Base-by-base conservation (phyloP, 2,329 filamentous ascomycete species). In the Pestalotiopsis sp. region DNA sequence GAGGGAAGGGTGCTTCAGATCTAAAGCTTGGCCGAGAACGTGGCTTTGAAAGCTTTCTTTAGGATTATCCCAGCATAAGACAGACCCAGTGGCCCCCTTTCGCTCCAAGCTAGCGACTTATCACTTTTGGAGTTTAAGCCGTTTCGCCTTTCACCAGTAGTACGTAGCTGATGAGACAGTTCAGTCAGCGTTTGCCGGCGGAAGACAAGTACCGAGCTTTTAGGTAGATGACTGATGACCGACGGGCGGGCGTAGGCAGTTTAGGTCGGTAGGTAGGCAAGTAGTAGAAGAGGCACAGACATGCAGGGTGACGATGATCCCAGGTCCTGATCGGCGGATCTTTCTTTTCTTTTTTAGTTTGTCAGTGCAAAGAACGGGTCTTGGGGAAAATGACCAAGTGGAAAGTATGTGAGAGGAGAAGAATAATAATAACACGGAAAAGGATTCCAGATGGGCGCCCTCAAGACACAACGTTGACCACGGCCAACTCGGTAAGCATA, bases 151-250 rank as follows among this genome's bases (percentile, higher is more conserved):
- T 35, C 30, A 35, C 30, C 48, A 22, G 22, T 24, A 65, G 62
- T 52, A 52, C 44, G 44, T 48, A 65, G 62, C 30, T 35, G 30
- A 65, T 65, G 40, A 65, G 62, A 65, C 62, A 64, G 39, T 7
- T 14, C 35, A 22, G 38, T 20, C 35, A 20, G 26, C 40, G 38
- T 38, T 14, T 14, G 39, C 24, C n/a, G 22, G 39, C 40, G 35
- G 61, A 39, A 35, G 38, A 64, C 22, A 35, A 48, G 17, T 38
- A 35, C 35, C 20, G 60, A 63, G 60, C 60, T 63, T 63, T 17
- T 38, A 13, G 55, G n/a, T 58, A 58, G 55, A 13, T 13, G 17
- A 13, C 24, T 9, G 30, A 9, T 5, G 20, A 13, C 24, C 30
- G 30, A 9, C 30, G 20, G 44, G 44, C 44, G 20, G 20, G 5